Evolutionary conservation across 768 basidiomycete species (phyloP).

Genomic region (Coprinopsis sp.): DNA sequence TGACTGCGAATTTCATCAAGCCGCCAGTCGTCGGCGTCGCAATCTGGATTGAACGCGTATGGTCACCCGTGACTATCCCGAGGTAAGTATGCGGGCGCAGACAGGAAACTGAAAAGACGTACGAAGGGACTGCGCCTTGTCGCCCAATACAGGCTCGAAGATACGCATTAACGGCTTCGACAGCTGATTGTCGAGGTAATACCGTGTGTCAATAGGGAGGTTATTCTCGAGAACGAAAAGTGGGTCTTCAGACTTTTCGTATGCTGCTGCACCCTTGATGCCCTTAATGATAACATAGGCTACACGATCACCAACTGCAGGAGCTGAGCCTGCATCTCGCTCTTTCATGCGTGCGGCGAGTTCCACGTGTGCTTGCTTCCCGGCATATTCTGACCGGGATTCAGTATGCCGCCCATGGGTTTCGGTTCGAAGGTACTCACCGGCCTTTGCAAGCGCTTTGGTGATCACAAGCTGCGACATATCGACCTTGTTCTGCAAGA

Average conservation of each 20-base stretch:
- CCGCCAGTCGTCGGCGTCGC: conserved; percentile 96
- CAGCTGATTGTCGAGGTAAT: conserved; percentile 97
- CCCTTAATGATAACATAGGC: conserved; percentile 99
- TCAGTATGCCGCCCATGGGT: not conserved
- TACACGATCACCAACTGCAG: conserved; percentile 95
- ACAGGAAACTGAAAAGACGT: conserved; percentile 5
- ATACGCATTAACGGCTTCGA: conserved; percentile 96
- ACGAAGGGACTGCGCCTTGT: conserved; percentile 83
- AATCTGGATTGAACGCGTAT: conserved; percentile 92
- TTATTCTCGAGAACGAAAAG: conserved; percentile 97
- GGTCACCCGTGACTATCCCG: conserved; percentile 83
- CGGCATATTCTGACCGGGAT: conserved; percentile 68
- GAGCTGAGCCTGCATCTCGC: conserved; percentile 96
- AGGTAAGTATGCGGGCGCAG: conserved; percentile 5
- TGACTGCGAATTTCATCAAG: conserved; percentile 98
- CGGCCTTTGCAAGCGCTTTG: conserved; percentile 88
- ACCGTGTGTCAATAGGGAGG: conserved; percentile 95
- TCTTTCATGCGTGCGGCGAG: conserved; percentile 93
- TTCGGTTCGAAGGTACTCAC: conserved; percentile 33
- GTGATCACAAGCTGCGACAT: conserved; percentile 99
- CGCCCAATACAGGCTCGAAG: conserved; percentile 95
- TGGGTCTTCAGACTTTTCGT: conserved; percentile 98
- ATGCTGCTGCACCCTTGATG: conserved; percentile 94
- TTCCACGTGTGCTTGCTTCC: conserved; percentile 95
- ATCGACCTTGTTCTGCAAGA: conserved; percentile 94